These are phyloP conservation scores for Lentinula lateritia DNA, from an alignment of 768 basidiomycete species.

Conservation along the genomic window DNA sequence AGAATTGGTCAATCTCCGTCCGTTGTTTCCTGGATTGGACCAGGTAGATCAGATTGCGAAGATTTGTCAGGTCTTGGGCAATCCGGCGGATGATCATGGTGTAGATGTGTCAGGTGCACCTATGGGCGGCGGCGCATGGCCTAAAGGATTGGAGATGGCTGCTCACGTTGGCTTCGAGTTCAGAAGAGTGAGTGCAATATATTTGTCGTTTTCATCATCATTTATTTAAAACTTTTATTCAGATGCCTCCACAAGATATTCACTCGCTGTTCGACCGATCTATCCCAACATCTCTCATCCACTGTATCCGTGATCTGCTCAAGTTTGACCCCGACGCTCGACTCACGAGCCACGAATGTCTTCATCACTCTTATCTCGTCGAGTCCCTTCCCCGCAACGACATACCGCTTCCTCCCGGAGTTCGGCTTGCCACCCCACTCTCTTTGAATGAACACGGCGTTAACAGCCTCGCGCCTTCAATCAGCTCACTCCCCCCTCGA, in stretches of 20 bases:
- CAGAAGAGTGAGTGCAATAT: slow-evolving; percentile 61
- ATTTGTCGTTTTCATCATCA: background rate
- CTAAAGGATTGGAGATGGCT: slow-evolving; percentile 81
- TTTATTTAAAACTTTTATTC: slow-evolving; percentile 11
- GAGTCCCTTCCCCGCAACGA: slow-evolving; percentile 69
- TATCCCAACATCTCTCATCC: slow-evolving; percentile 76
- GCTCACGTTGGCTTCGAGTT: slow-evolving; percentile 82
- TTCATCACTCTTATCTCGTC: slow-evolving; percentile 84
- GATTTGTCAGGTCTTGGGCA: slow-evolving; percentile 91
- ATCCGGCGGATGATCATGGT: slow-evolving; percentile 83
- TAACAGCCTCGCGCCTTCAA: slow-evolving; percentile 30
- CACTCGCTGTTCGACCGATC: slow-evolving; percentile 71
- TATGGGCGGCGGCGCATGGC: slow-evolving; percentile 88
- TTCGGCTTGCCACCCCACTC: slow-evolving; percentile 34
- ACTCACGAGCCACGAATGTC: slow-evolving; percentile 80
- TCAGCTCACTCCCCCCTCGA: slow-evolving; percentile 24
- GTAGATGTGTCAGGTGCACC: slow-evolving; percentile 60
- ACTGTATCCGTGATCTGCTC: slow-evolving; percentile 89
- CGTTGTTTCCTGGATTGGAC: slow-evolving; percentile 90
- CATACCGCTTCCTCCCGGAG: slow-evolving; percentile 54
- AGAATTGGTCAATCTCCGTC: slow-evolving; percentile 90
- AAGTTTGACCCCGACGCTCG: slow-evolving; percentile 88
- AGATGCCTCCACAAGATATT: slow-evolving; percentile 66
- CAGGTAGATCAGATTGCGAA: slow-evolving; percentile 89
- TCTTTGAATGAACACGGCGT: slow-evolving; percentile 27